phyloP scores from a whole-genome alignment of 495 filamentous ascomycete genomes.

The Xylaria palmicola region DNA sequence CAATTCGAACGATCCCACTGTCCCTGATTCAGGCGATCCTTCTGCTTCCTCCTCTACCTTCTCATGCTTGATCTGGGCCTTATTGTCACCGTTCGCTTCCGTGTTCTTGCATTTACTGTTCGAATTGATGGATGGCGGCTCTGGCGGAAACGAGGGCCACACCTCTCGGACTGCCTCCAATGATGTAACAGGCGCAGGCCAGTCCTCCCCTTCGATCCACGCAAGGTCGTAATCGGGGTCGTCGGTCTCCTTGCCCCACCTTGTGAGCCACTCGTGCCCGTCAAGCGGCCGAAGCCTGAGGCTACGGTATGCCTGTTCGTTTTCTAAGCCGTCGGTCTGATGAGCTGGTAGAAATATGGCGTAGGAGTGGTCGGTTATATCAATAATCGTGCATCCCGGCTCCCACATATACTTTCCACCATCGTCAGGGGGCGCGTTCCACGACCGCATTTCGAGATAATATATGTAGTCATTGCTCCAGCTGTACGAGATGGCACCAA shows the following conservation, averaged over 20 bases:
- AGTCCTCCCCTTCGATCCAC: not conserved
- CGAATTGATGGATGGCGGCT: not conserved
- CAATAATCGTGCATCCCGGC: not conserved
- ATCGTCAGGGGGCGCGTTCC: too few relatives aligned
- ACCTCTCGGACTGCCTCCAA: not conserved
- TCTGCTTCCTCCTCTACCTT: too few relatives aligned
- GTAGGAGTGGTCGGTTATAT: not conserved
- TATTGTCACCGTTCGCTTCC: not conserved
- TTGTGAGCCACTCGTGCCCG: not conserved
- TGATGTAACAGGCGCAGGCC: not conserved
- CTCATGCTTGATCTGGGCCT: too few relatives aligned
- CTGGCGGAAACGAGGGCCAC: not conserved
- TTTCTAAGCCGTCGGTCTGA: not conserved
- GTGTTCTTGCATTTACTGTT: not conserved
- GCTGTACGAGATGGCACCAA: too few relatives aligned
- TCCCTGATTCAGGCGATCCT: too few relatives aligned
- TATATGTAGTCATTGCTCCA: too few relatives aligned
- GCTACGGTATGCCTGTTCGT: not conserved
- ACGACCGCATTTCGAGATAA: too few relatives aligned
- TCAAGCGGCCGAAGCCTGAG: not conserved
- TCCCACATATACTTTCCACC: not conserved
- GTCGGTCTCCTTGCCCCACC: not conserved
- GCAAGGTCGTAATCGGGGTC: not conserved
- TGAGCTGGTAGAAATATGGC: not conserved
- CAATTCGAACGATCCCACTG: too few relatives aligned